Evolutionary conservation across 2,329 filamentous ascomycete genomes (phyloP).

Genomic region (Knufia petricola): DNA sequence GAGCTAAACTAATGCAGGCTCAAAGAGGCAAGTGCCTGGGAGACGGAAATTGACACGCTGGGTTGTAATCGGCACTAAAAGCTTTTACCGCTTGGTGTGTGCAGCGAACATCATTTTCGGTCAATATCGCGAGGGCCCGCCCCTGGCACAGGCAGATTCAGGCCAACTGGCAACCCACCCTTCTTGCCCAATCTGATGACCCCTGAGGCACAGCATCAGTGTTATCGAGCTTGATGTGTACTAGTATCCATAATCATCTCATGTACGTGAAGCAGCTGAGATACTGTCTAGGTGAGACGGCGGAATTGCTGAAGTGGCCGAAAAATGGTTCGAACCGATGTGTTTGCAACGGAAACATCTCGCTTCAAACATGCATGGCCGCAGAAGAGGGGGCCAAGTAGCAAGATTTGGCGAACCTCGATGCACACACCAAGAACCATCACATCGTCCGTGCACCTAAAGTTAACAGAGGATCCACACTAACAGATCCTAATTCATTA

Average conservation of each 20-base stretch:
- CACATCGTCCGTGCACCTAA: neutral
- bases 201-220: conserved; percentile 4
- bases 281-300: neutral
- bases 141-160: conserved; percentile 2
- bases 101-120: neutral
- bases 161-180: neutral
- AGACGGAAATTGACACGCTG: conserved; percentile 5
- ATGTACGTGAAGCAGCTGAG: neutral
- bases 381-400: neutral
- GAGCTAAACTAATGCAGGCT: conserved; percentile 7
- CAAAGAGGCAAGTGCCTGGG: conserved; percentile 2
- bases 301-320: neutral
- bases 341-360: neutral
- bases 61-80: conserved; percentile 5
- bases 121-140: neutral
- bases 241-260: neutral
- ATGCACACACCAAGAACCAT: no score
- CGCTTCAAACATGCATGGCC: neutral
- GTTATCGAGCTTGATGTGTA: neutral
- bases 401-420: neutral
- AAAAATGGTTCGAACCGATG: no score
- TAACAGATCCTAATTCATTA: neutral
- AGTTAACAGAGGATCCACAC: neutral
- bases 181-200: neutral
- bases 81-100: neutral